Evolutionary conservation across 2,329 filamentous ascomycete genomes (phyloP).

Genomic region (Thielaviopsis punctulata): DNA sequence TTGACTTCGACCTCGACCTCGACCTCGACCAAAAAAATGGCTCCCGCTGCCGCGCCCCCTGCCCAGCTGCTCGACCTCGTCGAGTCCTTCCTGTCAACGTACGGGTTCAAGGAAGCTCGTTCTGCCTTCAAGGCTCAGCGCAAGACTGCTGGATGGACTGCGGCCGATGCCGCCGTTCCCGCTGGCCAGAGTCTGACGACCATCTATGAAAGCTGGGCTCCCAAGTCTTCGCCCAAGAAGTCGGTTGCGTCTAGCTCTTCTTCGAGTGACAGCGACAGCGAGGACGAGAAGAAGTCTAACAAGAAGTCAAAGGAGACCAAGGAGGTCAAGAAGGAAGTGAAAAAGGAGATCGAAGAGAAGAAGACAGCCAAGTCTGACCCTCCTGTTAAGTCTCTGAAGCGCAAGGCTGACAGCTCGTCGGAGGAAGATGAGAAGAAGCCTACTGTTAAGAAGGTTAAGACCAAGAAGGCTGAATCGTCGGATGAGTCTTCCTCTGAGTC

Average conservation of each 20-base stretch:
- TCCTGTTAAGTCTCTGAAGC: constrained; percentile 21
- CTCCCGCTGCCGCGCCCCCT: constrained; percentile 27
- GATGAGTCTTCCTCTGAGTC: constrained; percentile 15
- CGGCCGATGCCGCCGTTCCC: constrained; percentile 14
- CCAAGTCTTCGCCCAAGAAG: constrained; percentile 16
- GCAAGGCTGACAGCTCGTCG: constrained; percentile 21
- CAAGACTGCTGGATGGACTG: constrained; percentile 32
- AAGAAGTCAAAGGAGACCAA: constrained; percentile 4
- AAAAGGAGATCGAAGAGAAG: constrained; percentile 16
- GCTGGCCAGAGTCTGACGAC: constrained; percentile 27
- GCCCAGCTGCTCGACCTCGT: constrained; percentile 49
- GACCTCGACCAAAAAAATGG: constrained; percentile 15
- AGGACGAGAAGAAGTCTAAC: constrained; percentile 10
- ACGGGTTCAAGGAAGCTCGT: constrained; percentile 45
- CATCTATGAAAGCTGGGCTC: constrained; percentile 35
- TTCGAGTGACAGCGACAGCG: constrained; percentile 14
- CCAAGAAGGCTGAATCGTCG: constrained; percentile 14
- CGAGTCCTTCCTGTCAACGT: constrained; percentile 46
- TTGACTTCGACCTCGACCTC: constrained; percentile 20
- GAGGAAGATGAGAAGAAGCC: constrained; percentile 15
- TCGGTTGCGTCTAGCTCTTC: constrained; percentile 1
- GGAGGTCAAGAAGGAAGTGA: neutral
- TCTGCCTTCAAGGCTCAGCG: constrained; percentile 47
- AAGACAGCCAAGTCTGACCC: constrained; percentile 16
- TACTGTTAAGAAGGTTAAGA: constrained; percentile 35